Evolutionary conservation across 2,329 filamentous ascomycete species (phyloP).

Genomic region (Xylaria sp.): DNA sequence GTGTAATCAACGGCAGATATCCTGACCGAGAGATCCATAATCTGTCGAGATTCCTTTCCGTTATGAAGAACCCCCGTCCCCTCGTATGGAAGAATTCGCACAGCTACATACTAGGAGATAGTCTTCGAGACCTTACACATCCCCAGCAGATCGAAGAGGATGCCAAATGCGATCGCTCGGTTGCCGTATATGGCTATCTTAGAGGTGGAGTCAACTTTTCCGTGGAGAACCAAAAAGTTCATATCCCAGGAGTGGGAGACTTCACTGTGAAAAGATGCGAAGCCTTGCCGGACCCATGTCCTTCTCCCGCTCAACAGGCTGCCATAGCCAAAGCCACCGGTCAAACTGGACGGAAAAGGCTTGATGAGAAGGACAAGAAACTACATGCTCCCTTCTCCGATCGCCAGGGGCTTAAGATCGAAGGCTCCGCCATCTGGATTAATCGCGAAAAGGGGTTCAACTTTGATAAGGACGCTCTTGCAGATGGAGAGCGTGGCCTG

Average conservation of each 20-base stretch:
- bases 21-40: constrained; percentile 97
- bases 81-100: constrained; percentile 96
- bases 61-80: constrained; percentile 99
- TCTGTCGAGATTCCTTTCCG: constrained; percentile 88
- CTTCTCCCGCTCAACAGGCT: constrained; percentile 89
- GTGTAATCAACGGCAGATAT: constrained; percentile 95
- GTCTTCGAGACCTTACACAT: constrained; percentile 93
- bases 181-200: constrained; percentile 92
- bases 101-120: constrained; percentile 91
- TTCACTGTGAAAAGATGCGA: constrained; percentile 84
- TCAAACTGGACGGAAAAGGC: constrained; percentile 76
- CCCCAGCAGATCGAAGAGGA: constrained; percentile 90
- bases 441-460: constrained; percentile 73
- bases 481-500: constrained; percentile 79
- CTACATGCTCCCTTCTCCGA: constrained; percentile 98
- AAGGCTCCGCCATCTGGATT: constrained; percentile 96
- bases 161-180: constrained; percentile 84
- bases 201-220: constrained; percentile 95
- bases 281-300: constrained; percentile 89
- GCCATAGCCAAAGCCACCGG: constrained; percentile 83
- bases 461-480: constrained; percentile 69
- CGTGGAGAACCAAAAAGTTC: constrained; percentile 77
- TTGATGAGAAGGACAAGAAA: constrained; percentile 97
- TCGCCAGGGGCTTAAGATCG: constrained; percentile 92
- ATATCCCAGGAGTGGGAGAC: constrained; percentile 92